Evolutionary conservation across 83 land plant species (phyloP).

Genomic region (Diphasiastrum complanatum): DNA sequence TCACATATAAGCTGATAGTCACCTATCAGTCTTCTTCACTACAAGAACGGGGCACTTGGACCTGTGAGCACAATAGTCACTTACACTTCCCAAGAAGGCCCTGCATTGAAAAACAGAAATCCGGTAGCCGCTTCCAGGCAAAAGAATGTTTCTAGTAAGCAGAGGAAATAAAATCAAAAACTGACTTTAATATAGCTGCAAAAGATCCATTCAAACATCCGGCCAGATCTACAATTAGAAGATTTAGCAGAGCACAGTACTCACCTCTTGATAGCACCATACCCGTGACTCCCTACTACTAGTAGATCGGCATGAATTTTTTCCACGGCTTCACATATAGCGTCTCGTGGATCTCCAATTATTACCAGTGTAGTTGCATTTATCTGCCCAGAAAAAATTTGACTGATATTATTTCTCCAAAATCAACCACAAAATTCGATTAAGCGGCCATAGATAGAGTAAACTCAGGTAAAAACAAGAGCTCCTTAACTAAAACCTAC

Average conservation of each 20-base stretch:
- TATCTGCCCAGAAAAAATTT: constrained; percentile 28
- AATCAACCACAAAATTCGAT: not conserved
- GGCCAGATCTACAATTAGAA: too few relatives aligned
- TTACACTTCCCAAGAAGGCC: constrained; percentile 36
- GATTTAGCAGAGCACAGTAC: not conserved
- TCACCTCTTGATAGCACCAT: constrained; percentile 44
- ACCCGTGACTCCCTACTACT: constrained; percentile 46
- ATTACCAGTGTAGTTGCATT: constrained; percentile 33
- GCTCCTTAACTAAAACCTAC: not conserved
- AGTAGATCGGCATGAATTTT: constrained; percentile 40
- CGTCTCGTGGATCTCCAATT: constrained; percentile 46
- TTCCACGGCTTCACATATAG: constrained; percentile 53
- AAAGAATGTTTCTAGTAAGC: too few relatives aligned
- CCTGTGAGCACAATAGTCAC: constrained; percentile 31
- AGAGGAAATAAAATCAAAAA: too few relatives aligned
- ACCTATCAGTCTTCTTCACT: constrained; percentile 27
- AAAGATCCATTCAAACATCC: too few relatives aligned
- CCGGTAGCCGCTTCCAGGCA: too few relatives aligned
- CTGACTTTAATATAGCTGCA: too few relatives aligned
- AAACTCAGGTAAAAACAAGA: not conserved
- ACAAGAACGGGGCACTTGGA: constrained; percentile 38
- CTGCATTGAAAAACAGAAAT: constrained; percentile 11
- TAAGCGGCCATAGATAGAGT: not conserved
- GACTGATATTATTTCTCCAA: too few relatives aligned
- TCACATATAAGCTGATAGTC: too few relatives aligned